Evolutionary conservation across 2,329 filamentous ascomycete species (phyloP).

Genomic region (Ascochyta fabae): DNA sequence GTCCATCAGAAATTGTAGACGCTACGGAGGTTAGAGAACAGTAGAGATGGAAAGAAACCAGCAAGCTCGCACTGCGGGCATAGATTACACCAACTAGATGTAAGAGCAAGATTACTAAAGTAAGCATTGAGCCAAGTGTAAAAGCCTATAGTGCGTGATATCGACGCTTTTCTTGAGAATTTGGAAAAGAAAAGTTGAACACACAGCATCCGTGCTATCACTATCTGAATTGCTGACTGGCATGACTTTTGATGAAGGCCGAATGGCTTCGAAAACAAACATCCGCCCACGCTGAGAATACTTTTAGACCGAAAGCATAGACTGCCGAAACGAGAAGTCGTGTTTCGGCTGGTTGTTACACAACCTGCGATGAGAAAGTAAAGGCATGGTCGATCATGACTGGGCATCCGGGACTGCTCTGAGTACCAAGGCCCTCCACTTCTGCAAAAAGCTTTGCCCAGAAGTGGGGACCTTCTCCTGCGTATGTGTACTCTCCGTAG

Average conservation of each 20-base stretch:
- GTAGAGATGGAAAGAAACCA: background rate
- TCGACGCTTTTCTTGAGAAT: too few species aligned
- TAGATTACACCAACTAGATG: too few species aligned
- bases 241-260: background rate
- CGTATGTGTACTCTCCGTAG: background rate
- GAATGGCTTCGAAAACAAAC: background rate
- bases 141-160: too few species aligned
- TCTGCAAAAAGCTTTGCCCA: background rate
- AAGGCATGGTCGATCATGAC: background rate
- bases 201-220: too few species aligned
- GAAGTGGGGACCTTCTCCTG: background rate
- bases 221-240: background rate
- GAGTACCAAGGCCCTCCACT: constrained; percentile 9
- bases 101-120: background rate
- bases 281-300: background rate
- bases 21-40: background rate
- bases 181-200: too few species aligned
- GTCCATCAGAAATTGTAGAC: background rate
- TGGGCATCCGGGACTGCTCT: background rate
- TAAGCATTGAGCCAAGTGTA: too few species aligned
- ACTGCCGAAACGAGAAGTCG: background rate
- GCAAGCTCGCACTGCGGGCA: too few species aligned
- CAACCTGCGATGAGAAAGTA: background rate
- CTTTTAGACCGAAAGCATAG: background rate
- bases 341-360: too few species aligned